Base-by-base conservation (phyloP, 352 stramenopile species). In the Globisporangium canariense region DNA sequence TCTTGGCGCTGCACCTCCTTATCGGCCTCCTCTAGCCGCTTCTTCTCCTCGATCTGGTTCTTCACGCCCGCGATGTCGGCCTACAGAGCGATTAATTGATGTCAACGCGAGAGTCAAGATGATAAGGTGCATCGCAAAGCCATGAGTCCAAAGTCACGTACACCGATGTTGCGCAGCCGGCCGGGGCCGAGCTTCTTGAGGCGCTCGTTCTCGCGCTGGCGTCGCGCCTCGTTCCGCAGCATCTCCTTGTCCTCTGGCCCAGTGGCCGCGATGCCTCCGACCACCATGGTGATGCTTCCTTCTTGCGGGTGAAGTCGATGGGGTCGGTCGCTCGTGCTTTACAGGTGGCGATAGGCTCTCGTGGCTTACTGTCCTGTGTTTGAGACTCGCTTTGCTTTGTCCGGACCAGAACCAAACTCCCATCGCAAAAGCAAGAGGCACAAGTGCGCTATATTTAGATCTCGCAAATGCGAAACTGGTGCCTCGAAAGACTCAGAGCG, bases 1-100 rank as follows among this genome's bases (percentile, higher is more conserved):
- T 65, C 75, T 0, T 46, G 75, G 11, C 81, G 74, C 60, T 86
- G 77, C 1, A 62, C 61, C 25, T 89, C 77, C 11, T 59, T 66
- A 30, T 87, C 76, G 1, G 54, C 69, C 38, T 67, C 76, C 36
- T 86, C 67, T 50, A 89, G 77, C 3, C 52, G 74, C 64, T 89
- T 55, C 51, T 86, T 85, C 59, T 93, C 82, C 55, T 88, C 77
- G 8, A 91, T 60, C 66, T 93, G 82, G 59, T 90, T 89, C 58
- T 83, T 89, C 18, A 93, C 71, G 22, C 84, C 81, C 25, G 74
- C 81, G 49, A 93, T 93, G 50, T 93, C 80, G 1, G 80, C 80
- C 81, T 93, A n/a, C 16, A 2, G 20, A 60, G 30, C 45, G 22
- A 7, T 36, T 36, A 36, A 36, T 36, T 36, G 1, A 38, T 58